Evolutionary conservation across 2,329 filamentous ascomycete genomes (phyloP), one percentile per base, ranked within the genome.

Genomic region (Pseudocercospora musae): DNA sequence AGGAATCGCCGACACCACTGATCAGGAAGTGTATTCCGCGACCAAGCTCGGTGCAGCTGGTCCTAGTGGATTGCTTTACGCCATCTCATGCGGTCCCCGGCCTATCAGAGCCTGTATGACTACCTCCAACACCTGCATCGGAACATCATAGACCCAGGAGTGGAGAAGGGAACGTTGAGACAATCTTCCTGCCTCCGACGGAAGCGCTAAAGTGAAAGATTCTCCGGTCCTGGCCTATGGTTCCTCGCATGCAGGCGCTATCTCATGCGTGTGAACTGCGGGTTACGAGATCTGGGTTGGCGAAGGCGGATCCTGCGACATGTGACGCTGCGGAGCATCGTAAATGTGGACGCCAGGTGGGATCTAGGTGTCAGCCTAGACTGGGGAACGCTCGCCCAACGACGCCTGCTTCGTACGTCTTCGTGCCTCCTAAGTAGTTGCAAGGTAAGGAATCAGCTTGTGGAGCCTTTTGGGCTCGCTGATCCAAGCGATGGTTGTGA

Each of bases 161-260:
- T 42, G 57, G 60, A 37, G 50, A 27, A 18, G 6, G 25, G 57
- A 52, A 54, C 44, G 61, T 54, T 52, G 54, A 46, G 55, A 37
- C 57, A 63, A 60, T 63, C 58, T 63, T 60, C 57, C 62, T 60
- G 48, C 44, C 50, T 55, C 60, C 57, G 52, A 23, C 29, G 50
- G 52, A 48, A 48, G n/a, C 54, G 54, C 58, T 59, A 59, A 48
- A 13, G 50, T 29, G 40, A 49, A 62, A 40, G 63, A 58, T 67
- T 63, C 62, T 64, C 66, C 66, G 65, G 44, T 42, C 57, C 57
- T 57, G 62, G 59, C 66, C 66, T 68, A 64, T 67, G 52, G 53
- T 61, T 62, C 42, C 58, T 44, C 50, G 57, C 63, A 64, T 57
- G 62, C 62, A 63, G 58, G 42, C 53, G 40, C 48, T 33, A 53